A percentile compares a stretch with the other conserved stretches of the same genome.
Conservation (phyloP, 192 early-diverging fungal genomes). For the Ramicandelaber brevisporus region DNA sequence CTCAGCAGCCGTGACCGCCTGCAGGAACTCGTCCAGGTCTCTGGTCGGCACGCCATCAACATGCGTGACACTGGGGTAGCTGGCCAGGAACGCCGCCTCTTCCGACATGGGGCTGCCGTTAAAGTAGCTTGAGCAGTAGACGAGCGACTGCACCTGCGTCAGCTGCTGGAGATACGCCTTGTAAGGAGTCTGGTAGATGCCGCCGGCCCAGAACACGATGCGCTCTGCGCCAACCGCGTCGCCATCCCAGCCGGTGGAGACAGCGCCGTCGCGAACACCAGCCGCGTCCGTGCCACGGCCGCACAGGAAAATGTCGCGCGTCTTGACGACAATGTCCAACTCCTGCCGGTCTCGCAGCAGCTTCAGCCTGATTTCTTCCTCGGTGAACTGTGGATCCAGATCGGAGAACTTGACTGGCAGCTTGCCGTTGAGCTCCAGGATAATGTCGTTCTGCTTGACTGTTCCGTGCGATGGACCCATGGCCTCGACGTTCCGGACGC, state of each 20-base stretch:
- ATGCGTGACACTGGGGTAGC: conserved; percentile 37
- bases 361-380: conserved; percentile 21
- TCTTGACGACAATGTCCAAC: conserved; percentile 31
- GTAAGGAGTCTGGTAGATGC: conserved; percentile 43
- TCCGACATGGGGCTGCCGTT: too few relatives aligned
- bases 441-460: conserved; percentile 34
- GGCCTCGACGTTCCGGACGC: conserved; percentile 27
- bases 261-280: too few relatives aligned
- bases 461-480: conserved; percentile 20
- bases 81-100: conserved; percentile 21
- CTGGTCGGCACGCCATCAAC: conserved; percentile 27
- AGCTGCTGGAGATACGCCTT: conserved; percentile 40
- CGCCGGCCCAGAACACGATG: conserved; percentile 66
- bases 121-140: conserved; percentile 33
- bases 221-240: too few relatives aligned
- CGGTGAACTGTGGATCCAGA: conserved; percentile 23
- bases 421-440: conserved; percentile 36
- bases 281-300: conserved; percentile 27
- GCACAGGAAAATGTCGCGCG: conserved; percentile 20
- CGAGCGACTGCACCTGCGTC: conserved; percentile 26
- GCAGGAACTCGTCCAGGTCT: conserved; percentile 32
- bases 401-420: conserved; percentile 32
- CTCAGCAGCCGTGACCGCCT: too few relatives aligned
- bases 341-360: conserved; percentile 46
- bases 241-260: too few relatives aligned